Evolutionary conservation across 257 asterid species (phyloP), one percentile per base, ranked within the genome.

Genomic region (Przewalskia tangutica): DNA sequence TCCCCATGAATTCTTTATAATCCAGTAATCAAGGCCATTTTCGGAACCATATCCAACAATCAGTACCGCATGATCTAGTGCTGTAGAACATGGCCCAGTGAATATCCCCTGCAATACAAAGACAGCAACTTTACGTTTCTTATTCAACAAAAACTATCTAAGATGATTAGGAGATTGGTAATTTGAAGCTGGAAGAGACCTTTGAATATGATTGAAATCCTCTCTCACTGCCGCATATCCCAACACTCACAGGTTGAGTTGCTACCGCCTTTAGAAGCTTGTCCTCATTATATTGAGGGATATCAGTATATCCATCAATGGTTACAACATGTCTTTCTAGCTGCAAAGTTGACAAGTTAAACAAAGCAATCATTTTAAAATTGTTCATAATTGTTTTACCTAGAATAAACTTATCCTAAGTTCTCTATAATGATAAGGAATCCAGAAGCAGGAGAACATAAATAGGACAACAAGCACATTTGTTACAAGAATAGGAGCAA

Each of bases 1-100:
- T 58, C 99, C 99, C 99, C 99, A 96, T 11, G 99, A 93, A 75
- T 96, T 96, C 82, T 96, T 96, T 27, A 96, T 65, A 12, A 96
- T 94, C 99, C 99, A 96, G 11, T 90, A 94, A 83, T 96, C 98
- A 58, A 85, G 83, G 16, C 99, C 98, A 48, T 89, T 82, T 86
- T 88, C 78, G 6, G 99, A 91, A 82, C 88, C 97, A 71, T 96
- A 94, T 0, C 99, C 99, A 34, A 94, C 97, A 1, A 96, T 94
- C 78, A 96, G 58, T 7, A 96, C 99, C 2, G 98, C 99, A 14
- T 96, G 99, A 81, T 96, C 98, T 84, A 96, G 53, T 23, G 87
- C 53, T 48, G 94, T 93, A 20, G 98, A 88, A 84, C 99, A 96
- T 7, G 99, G 98, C 40, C 99, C 98, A 0, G 93, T 87, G 64